Percentiles rank a stretch among this genome's conserved stretches.
These are phyloP conservation scores for Fusarium succisae DNA, from an alignment of 2,329 filamentous ascomycete species.

Conservation along the genomic window DNA sequence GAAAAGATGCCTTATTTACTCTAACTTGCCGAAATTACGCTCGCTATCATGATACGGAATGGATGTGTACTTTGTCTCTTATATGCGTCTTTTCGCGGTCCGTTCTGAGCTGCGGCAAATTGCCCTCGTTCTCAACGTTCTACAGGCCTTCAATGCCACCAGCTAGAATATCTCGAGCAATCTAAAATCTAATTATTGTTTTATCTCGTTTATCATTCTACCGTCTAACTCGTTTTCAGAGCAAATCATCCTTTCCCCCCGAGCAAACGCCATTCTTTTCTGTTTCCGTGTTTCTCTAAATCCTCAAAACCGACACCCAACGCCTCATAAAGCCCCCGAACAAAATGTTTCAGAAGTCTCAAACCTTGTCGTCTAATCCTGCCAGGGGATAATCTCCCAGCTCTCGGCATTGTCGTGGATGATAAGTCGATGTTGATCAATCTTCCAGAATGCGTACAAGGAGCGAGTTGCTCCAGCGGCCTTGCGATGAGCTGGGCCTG, in stretches of 20 bases:
- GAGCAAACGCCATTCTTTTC: constrained; percentile 21
- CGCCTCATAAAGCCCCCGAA: neutral
- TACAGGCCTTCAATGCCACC: neutral
- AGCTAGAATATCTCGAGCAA: neutral
- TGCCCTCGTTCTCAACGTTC: neutral
- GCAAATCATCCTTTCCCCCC: neutral
- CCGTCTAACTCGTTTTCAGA: constrained; percentile 1
- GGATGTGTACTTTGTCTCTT: neutral
- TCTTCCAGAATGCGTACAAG: constrained; percentile 73
- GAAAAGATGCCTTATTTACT: neutral
- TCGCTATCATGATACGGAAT: neutral
- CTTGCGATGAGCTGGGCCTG: constrained; percentile 68
- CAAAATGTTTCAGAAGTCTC: neutral
- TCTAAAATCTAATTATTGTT: constrained; percentile 6
- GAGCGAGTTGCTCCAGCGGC: constrained; percentile 72
- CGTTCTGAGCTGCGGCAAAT: neutral
- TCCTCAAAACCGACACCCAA: neutral
- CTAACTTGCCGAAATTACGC: neutral
- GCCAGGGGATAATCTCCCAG: constrained; percentile 73
- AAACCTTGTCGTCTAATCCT: constrained; percentile 27
- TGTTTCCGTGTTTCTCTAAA: neutral
- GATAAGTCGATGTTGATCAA: constrained; percentile 75
- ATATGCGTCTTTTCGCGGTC: neutral
- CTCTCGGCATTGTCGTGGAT: constrained; percentile 70
- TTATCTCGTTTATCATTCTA: constrained; percentile 13